These are phyloP conservation scores for Pyronema omphalodes DNA, from an alignment of 495 filamentous ascomycete species.

Conservation along the genomic window DNA sequence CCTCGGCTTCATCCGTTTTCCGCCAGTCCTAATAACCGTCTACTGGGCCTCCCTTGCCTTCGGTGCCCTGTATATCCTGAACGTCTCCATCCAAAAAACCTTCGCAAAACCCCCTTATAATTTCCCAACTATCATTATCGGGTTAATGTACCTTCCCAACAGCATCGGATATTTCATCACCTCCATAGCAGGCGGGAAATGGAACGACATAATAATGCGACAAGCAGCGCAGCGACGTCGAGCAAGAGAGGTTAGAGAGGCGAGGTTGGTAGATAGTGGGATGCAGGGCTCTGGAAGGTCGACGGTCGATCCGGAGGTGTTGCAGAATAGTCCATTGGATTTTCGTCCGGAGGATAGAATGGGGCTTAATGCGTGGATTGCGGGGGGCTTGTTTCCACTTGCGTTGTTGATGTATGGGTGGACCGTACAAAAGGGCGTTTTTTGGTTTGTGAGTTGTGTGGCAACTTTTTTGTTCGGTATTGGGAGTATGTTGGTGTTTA, in stretches of 20 bases:
- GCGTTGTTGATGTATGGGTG: conserved; percentile 53
- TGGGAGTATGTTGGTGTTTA: conserved; percentile 79
- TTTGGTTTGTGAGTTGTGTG: conserved; percentile 37
- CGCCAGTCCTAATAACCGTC: conserved; percentile 62
- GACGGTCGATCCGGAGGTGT: conserved; percentile 28
- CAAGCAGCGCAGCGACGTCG: conserved; percentile 39
- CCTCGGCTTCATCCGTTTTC: conserved; percentile 60
- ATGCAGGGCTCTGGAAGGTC: conserved; percentile 35
- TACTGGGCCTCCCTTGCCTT: conserved; percentile 72
- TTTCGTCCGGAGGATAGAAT: conserved; percentile 77
- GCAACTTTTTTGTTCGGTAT: conserved; percentile 80
- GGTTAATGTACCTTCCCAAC: conserved; percentile 65
- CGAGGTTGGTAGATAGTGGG: not conserved
- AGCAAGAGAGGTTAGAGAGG: not conserved
- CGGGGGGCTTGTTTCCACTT: conserved; percentile 52
- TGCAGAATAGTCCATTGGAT: conserved; percentile 27
- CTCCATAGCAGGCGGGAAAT: conserved; percentile 57
- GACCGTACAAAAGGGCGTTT: conserved; percentile 38
- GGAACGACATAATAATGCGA: conserved; percentile 83
- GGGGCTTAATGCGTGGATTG: conserved; percentile 75
- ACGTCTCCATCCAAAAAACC: conserved; percentile 61
- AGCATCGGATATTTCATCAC: conserved; percentile 61
- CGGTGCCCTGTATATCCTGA: conserved; percentile 65
- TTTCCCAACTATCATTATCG: conserved; percentile 53
- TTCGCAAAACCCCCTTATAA: conserved; percentile 59